Conservation (phyloP, 1,139 yeast genomes). For the Pichia sp. region DNA sequence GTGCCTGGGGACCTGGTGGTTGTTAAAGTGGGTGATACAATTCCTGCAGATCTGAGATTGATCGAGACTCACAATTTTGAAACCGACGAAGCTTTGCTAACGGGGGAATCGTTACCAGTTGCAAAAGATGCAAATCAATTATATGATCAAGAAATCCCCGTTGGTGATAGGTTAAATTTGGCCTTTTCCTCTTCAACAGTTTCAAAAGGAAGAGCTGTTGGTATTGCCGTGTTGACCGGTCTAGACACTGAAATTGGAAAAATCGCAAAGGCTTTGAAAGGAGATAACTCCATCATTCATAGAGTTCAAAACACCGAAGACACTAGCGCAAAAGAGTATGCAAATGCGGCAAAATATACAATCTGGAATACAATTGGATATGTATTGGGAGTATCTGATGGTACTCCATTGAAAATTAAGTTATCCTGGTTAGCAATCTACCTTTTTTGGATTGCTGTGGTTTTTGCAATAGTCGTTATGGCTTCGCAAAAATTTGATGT, state of each 20-base stretch:
- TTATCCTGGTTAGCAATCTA: conserved; percentile 64
- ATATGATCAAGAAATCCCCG: conserved; percentile 44
- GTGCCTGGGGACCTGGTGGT: conserved; percentile 72
- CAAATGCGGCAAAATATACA: conserved; percentile 38
- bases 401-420: conserved; percentile 68
- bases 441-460: conserved; percentile 61
- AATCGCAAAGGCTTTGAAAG: conserved; percentile 58
- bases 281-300: conserved; percentile 28
- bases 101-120: conserved; percentile 80
- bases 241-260: conserved; percentile 68
- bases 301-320: conserved; percentile 28
- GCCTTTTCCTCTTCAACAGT: conserved; percentile 66
- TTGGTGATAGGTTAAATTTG: conserved; percentile 72
- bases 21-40: conserved; percentile 66
- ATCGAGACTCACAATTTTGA: conserved; percentile 59
- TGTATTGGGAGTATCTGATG: conserved; percentile 65
- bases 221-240: conserved; percentile 61
- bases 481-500: conserved; percentile 66
- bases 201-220: conserved; percentile 70
- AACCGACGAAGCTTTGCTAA: conserved; percentile 71
- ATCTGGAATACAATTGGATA: conserved; percentile 49
- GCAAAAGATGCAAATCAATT: conserved; percentile 40
- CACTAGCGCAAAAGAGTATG: conserved; percentile 39
- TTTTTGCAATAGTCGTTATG: conserved; percentile 75
- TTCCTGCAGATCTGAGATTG: conserved; percentile 70